Evolutionary conservation across 768 basidiomycete species (phyloP), one percentile per base, ranked within the genome.

Genomic region (Sarcomyxa edulis): DNA sequence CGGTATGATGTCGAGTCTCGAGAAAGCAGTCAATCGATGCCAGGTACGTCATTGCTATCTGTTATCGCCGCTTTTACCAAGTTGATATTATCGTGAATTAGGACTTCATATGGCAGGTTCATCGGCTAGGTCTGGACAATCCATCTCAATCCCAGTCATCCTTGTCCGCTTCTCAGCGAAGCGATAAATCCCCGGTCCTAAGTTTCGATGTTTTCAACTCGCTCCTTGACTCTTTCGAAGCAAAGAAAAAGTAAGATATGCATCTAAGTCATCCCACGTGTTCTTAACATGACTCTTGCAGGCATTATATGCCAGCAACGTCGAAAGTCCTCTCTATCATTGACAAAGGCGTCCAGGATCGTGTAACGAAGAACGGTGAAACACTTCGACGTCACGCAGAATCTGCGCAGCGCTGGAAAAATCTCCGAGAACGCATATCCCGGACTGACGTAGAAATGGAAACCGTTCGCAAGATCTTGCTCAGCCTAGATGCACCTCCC

Each of bases 301-400:
- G 91, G 54, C 92, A 96, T 58, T 98, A 98, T 56, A 81, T 91
- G 65, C 96, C 95, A 1, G 91, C 92, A 25, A 88, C 88, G 3
- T 84, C 81, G 6, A 93, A 95, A 54, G 93, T 95, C 32, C 72
- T 98, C 18, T 79, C 85, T 18, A 93, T 96, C 50, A 85, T 98
- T 50, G 91, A 92, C 58, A 96, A 91, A 60, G 93, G 93, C 18
- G 86, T 97, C 20, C 78, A 79, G 40, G 93, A 96, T 47, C 79
- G 94, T 39, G 84, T 92, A 5, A 97, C 94, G 15, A 94, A 92
- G 74, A 98, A 97, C 47, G 95, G 95, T 1, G 95, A 97, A 64
- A 91, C 91, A 23, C 62, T 98, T 34, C 74, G 94, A 44, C 71
- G 91, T 48, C 89, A 90, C 55, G 84, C 86, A 2, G 94, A 96